Conservation (phyloP, 345 rosid species). For the Citropsis articulata region DNA sequence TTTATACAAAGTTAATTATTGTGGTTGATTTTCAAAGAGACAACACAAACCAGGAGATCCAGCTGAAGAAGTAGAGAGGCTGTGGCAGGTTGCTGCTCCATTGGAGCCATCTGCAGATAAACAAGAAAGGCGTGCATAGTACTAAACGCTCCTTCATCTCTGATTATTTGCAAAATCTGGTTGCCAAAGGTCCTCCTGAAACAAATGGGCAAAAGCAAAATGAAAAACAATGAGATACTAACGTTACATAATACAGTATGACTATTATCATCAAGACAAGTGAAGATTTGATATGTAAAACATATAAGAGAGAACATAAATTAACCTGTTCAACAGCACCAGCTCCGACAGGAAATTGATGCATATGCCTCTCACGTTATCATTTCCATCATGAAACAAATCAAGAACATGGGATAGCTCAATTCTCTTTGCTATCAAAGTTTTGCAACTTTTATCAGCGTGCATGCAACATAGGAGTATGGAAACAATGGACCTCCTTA, state of each 20-base stretch:
- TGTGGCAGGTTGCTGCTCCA: conserved; percentile 54
- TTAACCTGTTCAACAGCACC: conserved; percentile 54
- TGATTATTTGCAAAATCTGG: conserved; percentile 48
- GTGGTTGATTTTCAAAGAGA: neutral
- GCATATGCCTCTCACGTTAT: conserved; percentile 47
- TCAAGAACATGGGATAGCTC: conserved; percentile 55
- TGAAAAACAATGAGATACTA: neutral
- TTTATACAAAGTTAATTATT: neutral
- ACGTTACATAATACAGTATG: neutral
- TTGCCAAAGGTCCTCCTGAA: conserved; percentile 53
- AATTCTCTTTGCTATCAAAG: conserved; percentile 42
- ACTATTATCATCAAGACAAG: neutral
- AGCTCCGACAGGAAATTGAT: conserved; percentile 51
- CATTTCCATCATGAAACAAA: conserved; percentile 51
- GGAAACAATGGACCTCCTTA: conserved; percentile 38
- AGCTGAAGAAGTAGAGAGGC: conserved; percentile 71
- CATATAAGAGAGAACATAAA: conserved; percentile 2
- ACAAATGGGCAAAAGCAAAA: neutral
- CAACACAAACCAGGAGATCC: conserved; percentile 53
- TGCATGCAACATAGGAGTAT: conserved; percentile 53
- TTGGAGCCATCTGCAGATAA: conserved; percentile 70
- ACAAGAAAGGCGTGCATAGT: conserved; percentile 71
- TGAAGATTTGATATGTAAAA: neutral
- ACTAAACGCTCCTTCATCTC: conserved; percentile 62
- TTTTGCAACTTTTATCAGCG: conserved; percentile 52